Base-by-base conservation (phyloP, 1,284 basidiomycete genomes). In the Mycena citricolor region DNA sequence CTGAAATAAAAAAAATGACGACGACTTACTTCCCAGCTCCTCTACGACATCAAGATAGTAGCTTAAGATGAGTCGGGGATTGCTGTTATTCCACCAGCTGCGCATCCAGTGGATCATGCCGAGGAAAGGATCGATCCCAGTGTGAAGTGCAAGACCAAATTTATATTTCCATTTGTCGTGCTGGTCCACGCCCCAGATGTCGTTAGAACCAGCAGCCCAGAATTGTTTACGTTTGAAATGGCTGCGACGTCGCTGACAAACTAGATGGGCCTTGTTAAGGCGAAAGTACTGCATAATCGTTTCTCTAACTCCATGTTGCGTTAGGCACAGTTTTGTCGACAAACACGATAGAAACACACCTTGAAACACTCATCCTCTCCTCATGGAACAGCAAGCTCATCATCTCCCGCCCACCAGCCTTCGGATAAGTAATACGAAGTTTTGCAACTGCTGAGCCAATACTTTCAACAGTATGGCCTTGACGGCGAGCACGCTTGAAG, bases 41-140 rank as follows among this genome's bases (percentile, higher is more conserved):
- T 50, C 26, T 1, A 44, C 52, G 4, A 53, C 47, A 1, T 62
- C 53, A 5, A 66, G 42, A 42, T 67, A 69, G 32, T 64, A 69
- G 0, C 48, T 51, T 2, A 49, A 37, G 29, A 73, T 61, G 1
- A 71, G 55, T 0, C 57, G 47, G 2, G 69, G 66, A 39, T 74
- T 71, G 0, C 36, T 47, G 32, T 73, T 71, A 1, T 56, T 68
- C 67, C 66, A 72, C 71, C 67, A 73, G 8, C 69, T 56, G 26
- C 59, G 63, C 24, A 66, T 24, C 67, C 69, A 74, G 3, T 56
- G 25, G 12, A 66, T 55, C 0, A 31, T 19, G 1, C 67, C 64
- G 17, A 57, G 26, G 40, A 57, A 65, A 5, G 65, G 61, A 30
- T 74, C 68, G 5, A 66, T 37, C 0, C 62, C 51, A 21, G 54